These are phyloP conservation scores for Lentithecium fluviatile DNA, from an alignment of 495 filamentous ascomycete genomes.

Conservation along the genomic window DNA sequence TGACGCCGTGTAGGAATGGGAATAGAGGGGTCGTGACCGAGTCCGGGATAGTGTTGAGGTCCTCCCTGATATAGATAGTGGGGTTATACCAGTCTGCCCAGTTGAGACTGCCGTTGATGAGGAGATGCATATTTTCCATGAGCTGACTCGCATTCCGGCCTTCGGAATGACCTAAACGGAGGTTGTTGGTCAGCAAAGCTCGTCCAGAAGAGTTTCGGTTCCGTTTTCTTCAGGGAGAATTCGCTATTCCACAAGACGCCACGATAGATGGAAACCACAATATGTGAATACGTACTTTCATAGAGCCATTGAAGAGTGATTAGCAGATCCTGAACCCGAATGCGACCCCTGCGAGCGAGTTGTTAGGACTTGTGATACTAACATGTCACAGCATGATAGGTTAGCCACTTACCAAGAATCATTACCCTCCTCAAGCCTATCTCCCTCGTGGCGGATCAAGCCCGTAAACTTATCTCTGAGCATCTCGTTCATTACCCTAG, in stretches of 20 bases:
- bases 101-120: conserved; percentile 44
- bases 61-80: conserved; percentile 43
- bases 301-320: conserved; percentile 56
- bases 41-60: conserved; percentile 44
- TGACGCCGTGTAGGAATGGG: conserved; percentile 51
- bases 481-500: conserved; percentile 48
- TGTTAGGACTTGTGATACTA: too few species aligned
- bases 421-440: conserved; percentile 42
- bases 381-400: too few species aligned
- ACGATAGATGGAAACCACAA: too few species aligned
- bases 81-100: conserved; percentile 50
- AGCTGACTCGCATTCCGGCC: conserved; percentile 40
- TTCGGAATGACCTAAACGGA: conserved; percentile 43
- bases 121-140: conserved; percentile 49
- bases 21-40: conserved; percentile 32
- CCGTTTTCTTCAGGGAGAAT: too few species aligned
- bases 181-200: too few species aligned
- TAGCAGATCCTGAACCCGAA: conserved; percentile 32
- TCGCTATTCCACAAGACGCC: too few species aligned
- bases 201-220: too few species aligned
- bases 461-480: conserved; percentile 53
- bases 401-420: conserved; percentile 9
- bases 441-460: conserved; percentile 46
- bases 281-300: too few species aligned
- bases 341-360: conserved; percentile 16